Percentiles rank a stretch among this genome's conserved stretches.
Evolutionary conservation across 169 alveolate genomes (phyloP).

Genomic region (Plasmodium relictum): DNA sequence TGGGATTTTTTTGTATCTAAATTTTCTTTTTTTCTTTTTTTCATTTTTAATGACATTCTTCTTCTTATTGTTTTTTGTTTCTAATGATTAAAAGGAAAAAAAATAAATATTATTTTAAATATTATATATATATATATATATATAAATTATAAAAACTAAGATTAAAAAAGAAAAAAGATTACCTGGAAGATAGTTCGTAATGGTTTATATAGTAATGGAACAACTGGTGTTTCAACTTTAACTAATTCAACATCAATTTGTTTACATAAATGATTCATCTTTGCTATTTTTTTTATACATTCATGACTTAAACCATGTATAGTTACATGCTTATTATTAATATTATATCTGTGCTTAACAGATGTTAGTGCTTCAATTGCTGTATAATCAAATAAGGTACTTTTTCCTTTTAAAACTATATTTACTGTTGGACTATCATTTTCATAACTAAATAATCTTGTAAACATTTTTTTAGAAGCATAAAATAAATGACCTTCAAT

Average conservation of each 20-base stretch:
- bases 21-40: conserved; percentile 43
- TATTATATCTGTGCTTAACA: conserved; percentile 77
- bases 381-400: conserved; percentile 88
- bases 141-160: background rate
- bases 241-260: conserved; percentile 89
- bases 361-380: conserved; percentile 89
- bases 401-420: conserved; percentile 83
- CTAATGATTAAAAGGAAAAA: conserved; percentile 7
- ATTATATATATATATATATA: background rate
- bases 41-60: conserved; percentile 63
- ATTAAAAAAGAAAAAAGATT: background rate
- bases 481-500: conserved; percentile 89
- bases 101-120: background rate
- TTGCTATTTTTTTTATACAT: conserved; percentile 89
- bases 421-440: conserved; percentile 88
- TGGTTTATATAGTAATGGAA: conserved; percentile 83
- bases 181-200: conserved; percentile 48
- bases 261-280: conserved; percentile 87
- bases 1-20: background rate
- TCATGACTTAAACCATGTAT: conserved; percentile 89
- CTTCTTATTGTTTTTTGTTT: conserved; percentile 63
- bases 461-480: conserved; percentile 87
- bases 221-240: conserved; percentile 87
- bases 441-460: conserved; percentile 84
- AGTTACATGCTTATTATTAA: conserved; percentile 29